Conservation (phyloP, 495 filamentous ascomycete genomes). For the Neurospora sp. region DNA sequence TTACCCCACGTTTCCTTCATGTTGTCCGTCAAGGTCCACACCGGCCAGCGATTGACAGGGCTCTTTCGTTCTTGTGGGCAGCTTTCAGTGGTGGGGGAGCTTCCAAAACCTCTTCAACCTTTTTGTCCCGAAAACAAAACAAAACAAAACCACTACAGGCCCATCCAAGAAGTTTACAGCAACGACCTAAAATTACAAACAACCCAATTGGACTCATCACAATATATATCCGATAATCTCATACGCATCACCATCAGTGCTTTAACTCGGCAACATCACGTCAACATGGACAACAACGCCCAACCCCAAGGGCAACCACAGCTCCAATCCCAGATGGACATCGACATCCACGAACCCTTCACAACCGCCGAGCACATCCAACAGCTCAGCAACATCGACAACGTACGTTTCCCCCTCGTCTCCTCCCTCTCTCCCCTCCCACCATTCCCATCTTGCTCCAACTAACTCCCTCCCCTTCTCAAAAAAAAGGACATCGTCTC, state of each 20-base stretch:
- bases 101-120: not conserved
- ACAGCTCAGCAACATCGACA: conserved; percentile 67
- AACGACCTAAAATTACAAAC: not conserved
- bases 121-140: not conserved
- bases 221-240: not conserved
- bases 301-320: conserved; percentile 1
- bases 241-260: not conserved
- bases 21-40: not conserved
- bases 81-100: not conserved
- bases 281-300: conserved; percentile 3
- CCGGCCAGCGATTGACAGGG: not conserved
- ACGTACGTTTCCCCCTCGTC: conserved; percentile 32
- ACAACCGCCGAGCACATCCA: conserved; percentile 63
- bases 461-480: conserved; percentile 2
- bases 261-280: not conserved
- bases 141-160: not conserved
- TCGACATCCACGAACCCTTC: conserved; percentile 34
- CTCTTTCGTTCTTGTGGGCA: not conserved
- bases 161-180: not conserved
- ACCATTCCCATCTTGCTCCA: not conserved
- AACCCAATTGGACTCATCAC: not conserved
- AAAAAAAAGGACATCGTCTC: conserved; percentile 31
- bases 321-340: not conserved
- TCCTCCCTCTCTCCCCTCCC: not conserved
- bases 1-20: not conserved